Conservation (phyloP, 495 filamentous ascomycete species). For the Aspergillus cristatus region DNA sequence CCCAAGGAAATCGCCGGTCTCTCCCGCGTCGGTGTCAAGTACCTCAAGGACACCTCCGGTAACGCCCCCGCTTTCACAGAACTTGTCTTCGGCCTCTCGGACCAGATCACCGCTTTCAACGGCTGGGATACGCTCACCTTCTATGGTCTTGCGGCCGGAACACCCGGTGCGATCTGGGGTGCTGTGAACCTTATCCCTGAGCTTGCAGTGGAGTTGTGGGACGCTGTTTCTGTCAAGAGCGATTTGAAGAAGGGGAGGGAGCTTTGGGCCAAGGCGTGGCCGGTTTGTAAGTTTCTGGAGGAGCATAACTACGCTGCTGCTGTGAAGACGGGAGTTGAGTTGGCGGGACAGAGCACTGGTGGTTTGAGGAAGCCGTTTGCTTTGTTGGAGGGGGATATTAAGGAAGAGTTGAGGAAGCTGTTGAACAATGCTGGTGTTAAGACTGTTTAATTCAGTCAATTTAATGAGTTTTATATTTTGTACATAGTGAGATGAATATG, state of each 20-base stretch:
- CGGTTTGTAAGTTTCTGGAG: slow-evolving; percentile 30
- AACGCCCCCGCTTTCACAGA: slow-evolving; percentile 28
- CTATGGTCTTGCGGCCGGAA: slow-evolving; percentile 25
- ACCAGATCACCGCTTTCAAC: slow-evolving; percentile 26
- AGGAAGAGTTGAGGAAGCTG: slow-evolving; percentile 20
- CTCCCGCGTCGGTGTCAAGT: slow-evolving; percentile 22
- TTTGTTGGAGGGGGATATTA: slow-evolving; percentile 14
- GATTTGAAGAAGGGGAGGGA: slow-evolving; percentile 21
- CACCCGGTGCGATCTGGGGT: slow-evolving; percentile 24
- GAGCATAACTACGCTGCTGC: slow-evolving; percentile 23
- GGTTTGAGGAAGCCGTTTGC: slow-evolving; percentile 27
- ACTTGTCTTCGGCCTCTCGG: slow-evolving; percentile 19
- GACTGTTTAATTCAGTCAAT: slow-evolving; percentile 11
- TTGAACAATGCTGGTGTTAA: slow-evolving; percentile 23
- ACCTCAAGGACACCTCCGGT: slow-evolving; percentile 30
- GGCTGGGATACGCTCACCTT: slow-evolving; percentile 32
- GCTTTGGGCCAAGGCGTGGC: slow-evolving; percentile 25
- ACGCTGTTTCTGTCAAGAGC: slow-evolving; percentile 21
- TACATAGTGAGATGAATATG: too few relatives aligned
- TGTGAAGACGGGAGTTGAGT: slow-evolving; percentile 28
- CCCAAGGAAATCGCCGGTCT: slow-evolving; percentile 21
- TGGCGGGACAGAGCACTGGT: slow-evolving; percentile 22
- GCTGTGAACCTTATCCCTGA: slow-evolving; percentile 30
- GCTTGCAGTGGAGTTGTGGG: slow-evolving; percentile 24
- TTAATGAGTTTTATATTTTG: slow-evolving; percentile 1